Evolutionary conservation across 2,329 filamentous ascomycete species (phyloP).

Genomic region (Periconia sp.): DNA sequence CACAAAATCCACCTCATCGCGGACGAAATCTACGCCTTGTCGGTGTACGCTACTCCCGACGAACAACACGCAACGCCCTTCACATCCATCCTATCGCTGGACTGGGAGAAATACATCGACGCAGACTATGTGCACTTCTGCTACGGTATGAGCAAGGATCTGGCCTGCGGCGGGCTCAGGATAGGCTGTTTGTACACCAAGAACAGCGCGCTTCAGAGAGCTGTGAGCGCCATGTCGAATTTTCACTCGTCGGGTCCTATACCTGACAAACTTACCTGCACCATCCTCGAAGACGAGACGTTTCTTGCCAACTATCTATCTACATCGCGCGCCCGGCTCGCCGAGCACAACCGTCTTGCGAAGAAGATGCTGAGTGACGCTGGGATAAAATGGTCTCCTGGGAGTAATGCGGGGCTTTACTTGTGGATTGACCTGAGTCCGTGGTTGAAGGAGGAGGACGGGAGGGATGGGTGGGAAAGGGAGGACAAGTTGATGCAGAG

Average conservation of each 20-base stretch:
- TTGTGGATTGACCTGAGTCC: slow-evolving; percentile 47
- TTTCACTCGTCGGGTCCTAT: slow-evolving; percentile 8
- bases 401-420: slow-evolving; percentile 54
- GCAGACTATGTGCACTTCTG: slow-evolving; percentile 31
- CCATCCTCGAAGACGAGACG: slow-evolving; percentile 6
- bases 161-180: slow-evolving; percentile 35
- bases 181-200: slow-evolving; percentile 31
- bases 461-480: slow-evolving; percentile 38
- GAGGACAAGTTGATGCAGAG: slow-evolving; percentile 56
- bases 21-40: slow-evolving; percentile 44
- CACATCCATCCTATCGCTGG: slow-evolving; percentile 28
- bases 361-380: slow-evolving; percentile 24
- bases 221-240: slow-evolving; percentile 1
- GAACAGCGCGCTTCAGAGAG: slow-evolving; percentile 3
- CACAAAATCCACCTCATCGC: slow-evolving; percentile 36
- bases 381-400: slow-evolving; percentile 45
- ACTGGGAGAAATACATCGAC: slow-evolving; percentile 14
- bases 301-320: slow-evolving; percentile 1
- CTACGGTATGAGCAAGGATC: slow-evolving; percentile 38
- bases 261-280: background rate
- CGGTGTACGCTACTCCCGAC: slow-evolving; percentile 26
- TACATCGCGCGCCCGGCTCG: slow-evolving; percentile 16
- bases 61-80: slow-evolving; percentile 15
- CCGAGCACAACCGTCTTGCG: slow-evolving; percentile 19
- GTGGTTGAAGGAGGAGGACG: slow-evolving; percentile 16